Evolutionary conservation across 2,329 filamentous ascomycete genomes (phyloP).

Genomic region (Calonectria leucothoes): DNA sequence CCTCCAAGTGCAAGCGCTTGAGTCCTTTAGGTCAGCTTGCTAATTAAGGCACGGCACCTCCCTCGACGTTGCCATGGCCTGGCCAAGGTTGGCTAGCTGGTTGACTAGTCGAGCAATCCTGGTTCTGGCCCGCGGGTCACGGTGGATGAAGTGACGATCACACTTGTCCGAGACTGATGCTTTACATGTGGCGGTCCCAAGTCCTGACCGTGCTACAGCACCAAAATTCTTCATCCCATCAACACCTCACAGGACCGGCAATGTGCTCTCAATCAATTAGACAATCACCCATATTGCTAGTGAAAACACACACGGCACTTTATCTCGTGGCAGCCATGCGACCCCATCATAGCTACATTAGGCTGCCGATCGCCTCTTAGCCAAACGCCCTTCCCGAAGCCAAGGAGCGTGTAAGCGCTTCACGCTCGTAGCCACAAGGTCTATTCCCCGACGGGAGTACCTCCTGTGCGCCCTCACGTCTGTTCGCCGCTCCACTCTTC

Average conservation of each 20-base stretch:
- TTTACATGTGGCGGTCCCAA: background rate
- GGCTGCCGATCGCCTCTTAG: background rate
- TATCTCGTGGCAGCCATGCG: background rate
- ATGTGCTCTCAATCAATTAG: background rate
- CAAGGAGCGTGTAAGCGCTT: background rate
- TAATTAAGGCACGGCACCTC: background rate
- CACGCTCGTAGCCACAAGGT: background rate
- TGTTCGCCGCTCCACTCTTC: background rate
- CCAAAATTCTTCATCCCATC: background rate
- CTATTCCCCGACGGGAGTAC: background rate
- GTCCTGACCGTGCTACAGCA: background rate
- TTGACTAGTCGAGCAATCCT: background rate
- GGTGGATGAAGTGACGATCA: background rate
- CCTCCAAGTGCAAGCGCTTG: background rate
- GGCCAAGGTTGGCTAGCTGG: background rate
- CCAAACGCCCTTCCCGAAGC: background rate
- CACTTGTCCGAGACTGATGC: background rate
- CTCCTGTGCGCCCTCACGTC: background rate
- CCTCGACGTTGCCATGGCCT: background rate
- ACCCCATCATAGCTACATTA: background rate
- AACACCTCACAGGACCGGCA: background rate
- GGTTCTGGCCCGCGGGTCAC: background rate
- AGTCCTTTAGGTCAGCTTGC: background rate
- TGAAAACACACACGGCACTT: background rate
- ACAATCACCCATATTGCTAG: background rate